These are phyloP conservation scores for Myxozyma monticola DNA, from an alignment of 805 yeast genomes.

Conservation along the genomic window DNA sequence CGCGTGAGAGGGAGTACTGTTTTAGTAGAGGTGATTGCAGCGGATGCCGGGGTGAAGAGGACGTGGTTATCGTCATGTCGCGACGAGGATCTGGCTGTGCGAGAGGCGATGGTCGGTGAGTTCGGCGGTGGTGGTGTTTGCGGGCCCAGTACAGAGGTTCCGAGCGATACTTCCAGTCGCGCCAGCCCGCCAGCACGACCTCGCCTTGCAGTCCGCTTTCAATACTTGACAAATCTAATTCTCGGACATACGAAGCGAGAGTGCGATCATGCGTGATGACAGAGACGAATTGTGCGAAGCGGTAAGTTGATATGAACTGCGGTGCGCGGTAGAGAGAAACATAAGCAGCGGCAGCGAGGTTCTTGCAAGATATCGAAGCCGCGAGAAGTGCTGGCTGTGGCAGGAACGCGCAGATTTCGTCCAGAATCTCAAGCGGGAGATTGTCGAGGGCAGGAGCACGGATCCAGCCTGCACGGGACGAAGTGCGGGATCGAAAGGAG, in stretches of 20 bases:
- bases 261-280: slow-evolving; percentile 56
- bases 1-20: slow-evolving; percentile 67
- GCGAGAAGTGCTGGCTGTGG: slow-evolving; percentile 50
- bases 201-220: slow-evolving; percentile 25
- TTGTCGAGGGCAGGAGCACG: slow-evolving; percentile 24
- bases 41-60: slow-evolving; percentile 38
- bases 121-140: slow-evolving; percentile 23
- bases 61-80: background rate
- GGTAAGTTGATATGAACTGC: slow-evolving; percentile 64
- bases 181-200: slow-evolving; percentile 69
- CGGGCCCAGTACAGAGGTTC: slow-evolving; percentile 49
- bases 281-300: slow-evolving; percentile 78
- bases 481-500: slow-evolving; percentile 25
- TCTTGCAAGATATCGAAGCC: slow-evolving; percentile 43
- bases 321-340: slow-evolving; percentile 53
- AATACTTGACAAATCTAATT: slow-evolving; percentile 58
- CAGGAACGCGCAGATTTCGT: slow-evolving; percentile 30
- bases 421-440: slow-evolving; percentile 37
- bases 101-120: slow-evolving; percentile 12
- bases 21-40: slow-evolving; percentile 49
- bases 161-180: slow-evolving; percentile 82
- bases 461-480: slow-evolving; percentile 7
- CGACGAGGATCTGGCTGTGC: background rate
- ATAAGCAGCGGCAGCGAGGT: slow-evolving; percentile 24
- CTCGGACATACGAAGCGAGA: slow-evolving; percentile 57